Percentiles rank a stretch among this genome's conserved stretches.
These are phyloP conservation scores for Mariannaea sp. DNA, from an alignment of 2,329 filamentous ascomycete species.

Conservation along the genomic window DNA sequence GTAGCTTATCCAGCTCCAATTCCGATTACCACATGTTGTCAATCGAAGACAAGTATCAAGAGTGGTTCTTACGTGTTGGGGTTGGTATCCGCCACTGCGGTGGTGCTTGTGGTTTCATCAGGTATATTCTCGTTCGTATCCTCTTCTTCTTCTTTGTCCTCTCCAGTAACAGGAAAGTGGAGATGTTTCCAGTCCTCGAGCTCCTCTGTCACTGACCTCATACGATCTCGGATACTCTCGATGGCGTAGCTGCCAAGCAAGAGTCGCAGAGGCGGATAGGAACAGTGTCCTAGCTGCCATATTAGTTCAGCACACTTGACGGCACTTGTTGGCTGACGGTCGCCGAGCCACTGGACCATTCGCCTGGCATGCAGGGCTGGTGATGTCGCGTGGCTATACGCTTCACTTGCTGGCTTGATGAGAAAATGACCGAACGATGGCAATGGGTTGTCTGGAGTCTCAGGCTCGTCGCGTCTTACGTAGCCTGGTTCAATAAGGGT, in stretches of 20 bases:
- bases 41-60: not conserved
- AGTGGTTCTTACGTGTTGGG: conserved; percentile 1
- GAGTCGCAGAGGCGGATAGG: conserved; percentile 85
- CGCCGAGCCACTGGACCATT: conserved; percentile 93
- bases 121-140: conserved; percentile 15
- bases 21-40: too few relatives aligned
- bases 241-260: conserved; percentile 94
- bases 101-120: not conserved
- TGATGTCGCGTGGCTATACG: conserved; percentile 76
- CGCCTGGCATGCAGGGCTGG: conserved; percentile 87
- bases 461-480: conserved; percentile 82
- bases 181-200: conserved; percentile 91
- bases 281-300: conserved; percentile 93
- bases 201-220: conserved; percentile 92
- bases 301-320: conserved; percentile 92
- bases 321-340: conserved; percentile 89
- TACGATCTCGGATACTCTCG: conserved; percentile 88
- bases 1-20: too few relatives aligned
- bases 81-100: not conserved
- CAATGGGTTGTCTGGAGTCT: conserved; percentile 53
- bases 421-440: conserved; percentile 91
- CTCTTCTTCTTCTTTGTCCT: conserved; percentile 33
- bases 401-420: conserved; percentile 81
- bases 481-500: conserved; percentile 92
- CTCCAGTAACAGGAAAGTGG: conserved; percentile 60